A percentile compares a stretch with the other conserved stretches of the same genome.
These are phyloP conservation scores for Talaromyces sp. DNA, from an alignment of 2,329 filamentous ascomycete genomes.

Conservation along the genomic window DNA sequence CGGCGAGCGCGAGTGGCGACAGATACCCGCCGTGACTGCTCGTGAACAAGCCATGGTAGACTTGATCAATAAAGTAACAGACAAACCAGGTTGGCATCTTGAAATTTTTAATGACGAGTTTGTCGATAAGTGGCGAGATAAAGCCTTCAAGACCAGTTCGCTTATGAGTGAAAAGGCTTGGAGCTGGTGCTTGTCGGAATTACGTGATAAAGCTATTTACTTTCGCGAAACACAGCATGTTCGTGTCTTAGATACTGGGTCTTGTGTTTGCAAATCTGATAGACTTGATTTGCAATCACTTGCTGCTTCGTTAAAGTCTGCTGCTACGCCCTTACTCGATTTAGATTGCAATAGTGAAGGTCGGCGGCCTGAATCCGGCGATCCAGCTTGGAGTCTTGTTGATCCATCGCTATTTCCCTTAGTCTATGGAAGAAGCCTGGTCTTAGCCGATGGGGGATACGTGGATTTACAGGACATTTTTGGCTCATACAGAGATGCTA, in stretches of 20 bases:
- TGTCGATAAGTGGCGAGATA: neutral
- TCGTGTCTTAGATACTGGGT: neutral
- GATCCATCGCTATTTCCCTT: neutral
- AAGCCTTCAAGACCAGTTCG: neutral
- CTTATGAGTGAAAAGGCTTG: neutral
- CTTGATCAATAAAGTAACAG: neutral
- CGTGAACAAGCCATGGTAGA: neutral
- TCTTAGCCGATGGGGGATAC: neutral
- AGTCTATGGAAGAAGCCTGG: neutral
- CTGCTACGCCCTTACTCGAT: neutral
- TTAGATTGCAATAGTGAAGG: neutral
- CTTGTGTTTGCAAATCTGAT: neutral
- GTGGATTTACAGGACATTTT: neutral
- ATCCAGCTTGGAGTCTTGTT: neutral
- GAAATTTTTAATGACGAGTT: neutral
- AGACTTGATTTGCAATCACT: neutral
- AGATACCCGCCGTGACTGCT: neutral
- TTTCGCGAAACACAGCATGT: neutral
- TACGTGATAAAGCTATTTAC: neutral
- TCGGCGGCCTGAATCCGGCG: neutral
- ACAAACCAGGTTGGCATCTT: neutral
- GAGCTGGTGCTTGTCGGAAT: neutral
- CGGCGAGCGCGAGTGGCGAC: neutral
- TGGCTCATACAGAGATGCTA: neutral
- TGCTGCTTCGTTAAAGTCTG: neutral